These are phyloP conservation scores for Stromatinia cepivora DNA, from an alignment of 2,329 filamentous ascomycete genomes.

Conservation along the genomic window DNA sequence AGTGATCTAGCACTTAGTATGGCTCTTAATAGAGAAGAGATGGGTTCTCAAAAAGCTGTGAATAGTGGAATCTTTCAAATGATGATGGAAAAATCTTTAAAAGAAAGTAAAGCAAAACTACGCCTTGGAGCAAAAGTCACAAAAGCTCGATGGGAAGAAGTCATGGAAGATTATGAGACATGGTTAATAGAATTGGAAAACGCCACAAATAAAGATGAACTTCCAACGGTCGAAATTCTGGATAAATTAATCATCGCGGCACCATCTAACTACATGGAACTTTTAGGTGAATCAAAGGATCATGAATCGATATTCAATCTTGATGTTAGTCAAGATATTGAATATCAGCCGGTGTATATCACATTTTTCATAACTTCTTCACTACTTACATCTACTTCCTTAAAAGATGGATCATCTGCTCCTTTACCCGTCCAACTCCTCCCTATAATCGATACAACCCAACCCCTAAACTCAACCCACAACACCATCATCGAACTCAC, in stretches of 20 bases:
- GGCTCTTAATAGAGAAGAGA: slow-evolving; percentile 8
- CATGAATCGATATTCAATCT: not conserved
- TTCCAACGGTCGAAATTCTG: not conserved
- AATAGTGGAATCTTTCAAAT: not conserved
- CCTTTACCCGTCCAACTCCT: slow-evolving; percentile 7
- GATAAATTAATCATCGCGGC: slow-evolving; percentile 14
- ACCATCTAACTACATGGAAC: not conserved
- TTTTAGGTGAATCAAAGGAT: not conserved
- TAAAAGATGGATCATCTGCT: not conserved
- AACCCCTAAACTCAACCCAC: not conserved
- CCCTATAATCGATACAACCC: not conserved
- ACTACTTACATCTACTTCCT: not conserved
- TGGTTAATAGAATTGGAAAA: slow-evolving; percentile 8
- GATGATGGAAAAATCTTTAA: not conserved
- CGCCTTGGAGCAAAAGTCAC: not conserved
- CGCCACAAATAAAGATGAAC: too few species aligned
- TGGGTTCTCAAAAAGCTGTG: not conserved
- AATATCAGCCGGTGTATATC: not conserved
- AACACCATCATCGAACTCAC: slow-evolving; percentile 6
- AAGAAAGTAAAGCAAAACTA: not conserved
- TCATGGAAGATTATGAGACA: not conserved
- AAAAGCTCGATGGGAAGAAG: not conserved
- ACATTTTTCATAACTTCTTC: slow-evolving; percentile 1
- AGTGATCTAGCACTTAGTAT: slow-evolving; percentile 18
- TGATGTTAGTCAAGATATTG: not conserved